Base-by-base conservation (phyloP, 345 rosid genomes). In the Syzygium aqueum region DNA sequence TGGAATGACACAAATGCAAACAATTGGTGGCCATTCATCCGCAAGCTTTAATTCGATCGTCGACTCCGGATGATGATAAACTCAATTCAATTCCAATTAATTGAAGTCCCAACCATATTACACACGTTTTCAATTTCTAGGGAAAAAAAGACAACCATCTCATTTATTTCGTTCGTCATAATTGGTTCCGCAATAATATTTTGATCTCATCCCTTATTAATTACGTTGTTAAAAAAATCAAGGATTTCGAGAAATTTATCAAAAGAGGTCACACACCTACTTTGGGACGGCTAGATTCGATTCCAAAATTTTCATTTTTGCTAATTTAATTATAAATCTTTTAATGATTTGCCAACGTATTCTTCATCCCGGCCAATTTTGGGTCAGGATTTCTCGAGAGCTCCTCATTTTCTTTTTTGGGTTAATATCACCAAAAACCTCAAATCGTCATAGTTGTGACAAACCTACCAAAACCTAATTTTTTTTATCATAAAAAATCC, bases 321-420 rank as follows among this genome's bases (percentile, higher is more conserved):
- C 13, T 3, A 13, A 61, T 61, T n/a, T 0, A 3, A 3, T n/a
- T 23, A 8, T 10, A 9, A 22, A 23, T 2, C 2, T 23, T 23
- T 56, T 3, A 13, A n/a, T 6, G 2, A 6, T 12, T 5, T n/a
- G 2, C 7, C n/a, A 3, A 13, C 13, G 9, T 12, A n/a, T 7
- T 61, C 9, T 61, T 61, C 4, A 1, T 14, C 46, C 46, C 46
- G 2, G 2, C 28, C 1, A n/a, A 61, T 61, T 61, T 61, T 61
- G 73, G 7, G 19, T 61, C 1, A 6, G 2, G 4, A 1, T 61
- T 61, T 15, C 73, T 61, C 19, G 15, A n/a, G 73, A n/a, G 15
- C 10, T 15, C 4, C 8, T n/a, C n/a, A 13, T 61, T 59, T 61
- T 13, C 3, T n/a, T 61, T n/a, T 13, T 5, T 6, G 7, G 46